Conservation (phyloP, 2,329 filamentous ascomycete genomes). For the Claviceps maximensis region DNA sequence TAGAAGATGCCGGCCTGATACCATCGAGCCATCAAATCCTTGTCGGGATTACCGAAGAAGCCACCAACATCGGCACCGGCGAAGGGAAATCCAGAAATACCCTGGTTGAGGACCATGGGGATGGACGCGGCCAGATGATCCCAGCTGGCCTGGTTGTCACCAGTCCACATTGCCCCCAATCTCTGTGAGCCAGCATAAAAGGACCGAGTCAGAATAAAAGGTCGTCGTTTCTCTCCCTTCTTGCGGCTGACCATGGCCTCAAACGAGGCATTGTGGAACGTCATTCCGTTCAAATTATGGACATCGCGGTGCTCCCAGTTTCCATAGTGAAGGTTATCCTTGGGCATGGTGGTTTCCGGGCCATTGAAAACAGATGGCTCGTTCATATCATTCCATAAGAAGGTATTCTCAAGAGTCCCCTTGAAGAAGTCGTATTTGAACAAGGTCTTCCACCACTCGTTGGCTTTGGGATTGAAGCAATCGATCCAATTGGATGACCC, state of each 20-base stretch:
- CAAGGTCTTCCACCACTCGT: conserved; percentile 79
- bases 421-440: conserved; percentile 85
- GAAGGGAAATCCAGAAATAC: conserved; percentile 87
- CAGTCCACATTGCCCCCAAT: conserved; percentile 94
- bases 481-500: conserved; percentile 95
- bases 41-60: conserved; percentile 94
- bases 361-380: conserved; percentile 98
- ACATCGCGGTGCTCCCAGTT: conserved; percentile 95
- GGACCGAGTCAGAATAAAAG: conserved; percentile 84
- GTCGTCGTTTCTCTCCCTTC: conserved; percentile 70
- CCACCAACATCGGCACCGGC: conserved; percentile 91
- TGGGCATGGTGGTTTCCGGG: conserved; percentile 96
- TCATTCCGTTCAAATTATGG: conserved; percentile 92
- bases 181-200: conserved; percentile 89
- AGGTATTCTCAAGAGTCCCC: conserved; percentile 74
- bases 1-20: conserved; percentile 96
- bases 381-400: conserved; percentile 99
- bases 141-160: conserved; percentile 93
- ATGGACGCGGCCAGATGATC: conserved; percentile 77
- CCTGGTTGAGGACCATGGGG: conserved; percentile 87
- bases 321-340: conserved; percentile 85
- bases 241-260: conserved; percentile 73
- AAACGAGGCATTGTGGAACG: conserved; percentile 88
- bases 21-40: conserved; percentile 85
- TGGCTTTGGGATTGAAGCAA: conserved; percentile 83